Evolutionary conservation across 345 rosid species (phyloP).

Genomic region (Ceriops decandra): DNA sequence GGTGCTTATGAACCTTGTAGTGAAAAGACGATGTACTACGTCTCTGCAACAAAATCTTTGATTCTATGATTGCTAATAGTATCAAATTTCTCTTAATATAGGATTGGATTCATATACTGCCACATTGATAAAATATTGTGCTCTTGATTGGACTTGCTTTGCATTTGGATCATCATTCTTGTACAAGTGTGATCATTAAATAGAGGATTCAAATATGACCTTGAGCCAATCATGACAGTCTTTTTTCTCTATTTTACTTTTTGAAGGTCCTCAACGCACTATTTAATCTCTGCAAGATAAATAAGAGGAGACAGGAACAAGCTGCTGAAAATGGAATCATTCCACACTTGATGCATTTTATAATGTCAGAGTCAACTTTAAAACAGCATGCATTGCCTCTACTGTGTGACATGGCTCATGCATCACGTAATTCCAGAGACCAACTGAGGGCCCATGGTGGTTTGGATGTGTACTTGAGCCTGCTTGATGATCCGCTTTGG

Average conservation of each 20-base stretch:
- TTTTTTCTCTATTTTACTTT: constrained; percentile 5
- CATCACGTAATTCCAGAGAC: constrained; percentile 95
- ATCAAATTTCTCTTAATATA: too few species aligned
- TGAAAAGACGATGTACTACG: not conserved
- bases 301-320: constrained; percentile 98
- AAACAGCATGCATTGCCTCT: constrained; percentile 85
- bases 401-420: constrained; percentile 99
- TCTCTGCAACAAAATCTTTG: not conserved
- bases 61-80: not conserved
- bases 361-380: constrained; percentile 68
- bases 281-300: constrained; percentile 97
- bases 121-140: too few species aligned
- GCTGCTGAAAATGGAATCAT: constrained; percentile 99
- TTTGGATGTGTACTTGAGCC: constrained; percentile 83
- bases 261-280: constrained; percentile 89
- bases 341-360: constrained; percentile 89
- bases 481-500: constrained; percentile 86
- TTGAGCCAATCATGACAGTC: not conserved
- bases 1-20: not conserved
- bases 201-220: not conserved
- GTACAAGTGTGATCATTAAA: not conserved
- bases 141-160: not conserved
- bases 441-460: constrained; percentile 97
- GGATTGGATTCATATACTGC: too few species aligned
- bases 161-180: not conserved